Base-by-base conservation (phyloP, 805 yeast genomes). In the Komagataella kurtzmanii region DNA sequence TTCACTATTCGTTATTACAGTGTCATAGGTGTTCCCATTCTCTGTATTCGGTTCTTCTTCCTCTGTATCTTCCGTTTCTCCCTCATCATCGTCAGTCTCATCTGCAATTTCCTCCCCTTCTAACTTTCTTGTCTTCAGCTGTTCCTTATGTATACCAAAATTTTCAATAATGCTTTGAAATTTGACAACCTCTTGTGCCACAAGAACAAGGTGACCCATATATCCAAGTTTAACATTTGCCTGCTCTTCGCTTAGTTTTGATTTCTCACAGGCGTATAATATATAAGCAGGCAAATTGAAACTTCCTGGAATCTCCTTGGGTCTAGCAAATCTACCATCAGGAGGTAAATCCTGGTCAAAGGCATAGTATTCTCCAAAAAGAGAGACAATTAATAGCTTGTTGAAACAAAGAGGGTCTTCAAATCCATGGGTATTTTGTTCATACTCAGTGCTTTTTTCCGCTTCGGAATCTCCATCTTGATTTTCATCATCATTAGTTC, bases 111-210 rank as follows among this genome's bases (percentile, higher is more conserved):
- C 40, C 52, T 60, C 65, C 48, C 56, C 58, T 49, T 62, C 56
- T 40, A 61, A 56, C 36, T 59, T 64, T 51, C 58, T 60, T 24
- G 65, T 64, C 52, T 65, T 65, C 44, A 30, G 40, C 14, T 64
- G 68, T 19, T 63, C 64, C 50, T 65, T 56, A 0, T 68, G 60
- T 45, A 62, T 50, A 8, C 68, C 69, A 54, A 65, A 65, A 51
- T 62, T 65, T 49, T 65, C 69, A 50, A 65, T 66, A 51, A 54
- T 50, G 53, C 61, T 64, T 53, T 66, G 70, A 51, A 79, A 79
- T 60, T 79, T 79, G 48, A 77, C 81, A 36, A 78, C 74, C 55
- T 79, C 83, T 57, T 79, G 83, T 54, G 81, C 77, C 19, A 78
- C 74, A 30, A 78, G 63, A 17, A 78, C 76, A 49, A 78, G 60